Evolutionary conservation across 495 filamentous ascomycete species (phyloP).

Genomic region (Letharia lupina): DNA sequence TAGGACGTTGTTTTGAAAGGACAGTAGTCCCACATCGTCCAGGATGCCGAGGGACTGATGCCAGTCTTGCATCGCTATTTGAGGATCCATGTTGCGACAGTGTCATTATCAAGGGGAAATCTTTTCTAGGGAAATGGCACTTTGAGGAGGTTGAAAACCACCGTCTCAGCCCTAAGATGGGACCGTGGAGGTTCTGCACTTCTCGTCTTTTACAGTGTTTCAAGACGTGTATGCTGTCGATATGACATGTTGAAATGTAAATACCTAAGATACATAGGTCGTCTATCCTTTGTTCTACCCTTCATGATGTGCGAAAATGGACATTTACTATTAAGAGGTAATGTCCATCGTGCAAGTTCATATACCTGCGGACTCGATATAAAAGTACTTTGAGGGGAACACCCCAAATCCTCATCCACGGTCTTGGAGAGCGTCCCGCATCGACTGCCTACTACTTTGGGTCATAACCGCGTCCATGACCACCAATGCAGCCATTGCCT

Average conservation of each 20-base stretch:
- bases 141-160: background rate
- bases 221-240: background rate
- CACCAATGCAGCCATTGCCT: conserved; percentile 88
- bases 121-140: background rate
- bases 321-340: background rate
- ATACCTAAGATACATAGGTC: background rate
- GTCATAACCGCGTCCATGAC: conserved; percentile 87
- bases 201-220: too few relatives aligned
- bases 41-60: conserved; percentile 19
- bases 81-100: conserved; percentile 12
- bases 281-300: background rate
- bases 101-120: background rate
- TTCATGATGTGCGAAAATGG: background rate
- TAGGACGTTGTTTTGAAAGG: conserved; percentile 37
- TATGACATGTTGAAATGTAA: background rate
- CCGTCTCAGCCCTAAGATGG: background rate
- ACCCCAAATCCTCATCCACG: background rate
- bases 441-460: conserved; percentile 59
- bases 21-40: conserved; percentile 18
- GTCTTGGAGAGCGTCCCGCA: conserved; percentile 11
- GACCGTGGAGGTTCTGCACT: background rate
- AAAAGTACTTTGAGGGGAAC: background rate
- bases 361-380: background rate
- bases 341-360: background rate
- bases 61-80: conserved; percentile 21